Evolutionary conservation across 2,329 filamentous ascomycete genomes (phyloP), one percentile per base, ranked within the genome.

Genomic region (Aspergillus luchuensis): DNA sequence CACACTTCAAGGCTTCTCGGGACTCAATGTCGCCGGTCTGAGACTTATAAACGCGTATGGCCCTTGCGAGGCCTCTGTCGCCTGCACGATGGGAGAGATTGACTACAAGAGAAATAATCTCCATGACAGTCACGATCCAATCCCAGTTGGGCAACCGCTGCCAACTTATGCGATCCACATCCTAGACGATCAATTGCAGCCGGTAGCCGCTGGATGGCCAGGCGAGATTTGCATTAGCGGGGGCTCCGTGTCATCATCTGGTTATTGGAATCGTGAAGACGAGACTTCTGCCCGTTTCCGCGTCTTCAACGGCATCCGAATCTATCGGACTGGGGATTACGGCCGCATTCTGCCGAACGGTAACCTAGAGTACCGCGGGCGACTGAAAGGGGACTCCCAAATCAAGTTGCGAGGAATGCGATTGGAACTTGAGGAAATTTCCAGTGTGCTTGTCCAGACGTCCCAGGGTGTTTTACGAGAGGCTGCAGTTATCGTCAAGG

Each of bases 21-120:
- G 11, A 19, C 28, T 67, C 3, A 6, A 11, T 13, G n/a, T 38
- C 2, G 28, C 56, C 2, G 11, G 48, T 1, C 15, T 63, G 0
- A 28, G 10, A 13, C 21, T 63, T 1, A 49, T 57, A n/a, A 65
- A 65, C 28, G 23, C 39, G 13, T 67, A 67, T 47, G 65, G 65
- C 4, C 63, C 65, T 5, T 59, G 61, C 0, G 65, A 67, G 45
- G 47, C 51, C 15, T 47, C 52, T 19, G 57, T 61, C 17, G 30
- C 45, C 3, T 21, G 25, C 28, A 39, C 28, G 10, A 36, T 36
- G 19, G 23, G 15, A 30, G 30, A 10, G 2, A 59, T 52, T 30
- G 4, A 33, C n/a, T 36, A 36, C 33, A 36, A 36, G 33, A 15
- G 33, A 36, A 5, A 13, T 13, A 4, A 36, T 13, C 33, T 36